These are phyloP conservation scores for Kalmusia sp. DNA, from an alignment of 2,329 filamentous ascomycete species.

Conservation along the genomic window DNA sequence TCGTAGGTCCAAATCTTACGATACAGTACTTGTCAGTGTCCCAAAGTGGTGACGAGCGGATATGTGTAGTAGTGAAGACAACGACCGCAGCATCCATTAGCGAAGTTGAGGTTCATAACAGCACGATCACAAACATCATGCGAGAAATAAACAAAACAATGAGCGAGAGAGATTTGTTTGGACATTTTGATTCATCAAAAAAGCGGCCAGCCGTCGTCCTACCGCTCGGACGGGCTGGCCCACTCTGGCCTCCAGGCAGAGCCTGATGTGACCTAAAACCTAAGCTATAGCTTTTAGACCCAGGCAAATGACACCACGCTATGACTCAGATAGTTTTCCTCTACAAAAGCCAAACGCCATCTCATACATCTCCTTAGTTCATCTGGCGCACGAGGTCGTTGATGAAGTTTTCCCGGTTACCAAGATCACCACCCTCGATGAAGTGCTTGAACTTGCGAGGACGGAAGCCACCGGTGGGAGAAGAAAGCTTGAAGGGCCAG, in stretches of 20 bases:
- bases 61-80: too few species aligned
- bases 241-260: background rate
- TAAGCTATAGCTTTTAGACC: constrained; percentile 9
- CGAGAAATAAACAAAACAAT: too few species aligned
- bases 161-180: constrained; percentile 1
- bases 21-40: too few species aligned
- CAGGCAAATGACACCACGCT: constrained; percentile 7
- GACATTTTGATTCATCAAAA: constrained; percentile 8
- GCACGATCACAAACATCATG: too few species aligned
- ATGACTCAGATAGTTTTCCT: constrained; percentile 3
- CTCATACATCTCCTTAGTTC: constrained; percentile 72
- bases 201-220: constrained; percentile 5
- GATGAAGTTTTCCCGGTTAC: constrained; percentile 99
- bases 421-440: constrained; percentile 97
- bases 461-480: constrained; percentile 96
- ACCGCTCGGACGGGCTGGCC: background rate
- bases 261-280: background rate
- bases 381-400: constrained; percentile 96
- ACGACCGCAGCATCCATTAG: too few species aligned
- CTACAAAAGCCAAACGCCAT: constrained; percentile 35
- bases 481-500: constrained; percentile 99
- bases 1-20: too few species aligned
- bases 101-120: too few species aligned
- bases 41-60: too few species aligned
- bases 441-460: constrained; percentile 99